Evolutionary conservation across 2,329 filamentous ascomycete genomes (phyloP), one percentile per base, ranked within the genome.

Genomic region (Fusarium floridanum): DNA sequence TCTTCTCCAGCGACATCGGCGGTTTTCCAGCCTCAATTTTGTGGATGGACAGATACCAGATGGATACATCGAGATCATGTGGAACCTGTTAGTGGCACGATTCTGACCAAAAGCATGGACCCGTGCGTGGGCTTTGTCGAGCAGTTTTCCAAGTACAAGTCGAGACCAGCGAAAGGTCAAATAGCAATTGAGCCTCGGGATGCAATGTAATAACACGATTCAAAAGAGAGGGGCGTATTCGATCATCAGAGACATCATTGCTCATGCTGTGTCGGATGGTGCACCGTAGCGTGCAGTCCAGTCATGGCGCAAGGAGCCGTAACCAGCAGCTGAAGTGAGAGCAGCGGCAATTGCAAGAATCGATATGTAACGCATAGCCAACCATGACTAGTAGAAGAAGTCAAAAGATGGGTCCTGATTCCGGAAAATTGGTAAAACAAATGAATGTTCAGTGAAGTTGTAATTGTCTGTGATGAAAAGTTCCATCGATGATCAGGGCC

Each of bases 11-110:
- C 20, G 41, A 36, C 29, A 62, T 62, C n/a, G 45, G 45, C 34
- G 45, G 16, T 16, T 37, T 37, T 53, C 20, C 32, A 20, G 16
- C 32, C n/a, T 32, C 12, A 11, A 39, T 20, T 29, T 6, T 53
- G 10, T 39, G 41, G 55, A 36, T 66, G 62, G 41, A 61, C 24
- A 22, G 53, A 34, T 24, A 39, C 66, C 43, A 60, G 29, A 12
- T 34, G 29, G 27, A 36, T 50, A 17, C 43, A 63, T 63, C 60
- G 20, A 70, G 61, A 67, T 68, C 61, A 64, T 43, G 71, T 70
- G 71, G 66, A 68, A 70, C 69, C 64, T 45, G 66, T 64, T 43
- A 63, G 64, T 72, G 71, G 66, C 41, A 63, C 69, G 63, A 70
- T 72, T 36, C 27, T 62, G 57, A 70, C 69, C 34, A 61, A 72